A percentile compares a stretch with the other conserved stretches of the same genome.
These are phyloP conservation scores for Schizothecium vesticola DNA, from an alignment of 495 filamentous ascomycete species.

Conservation along the genomic window DNA sequence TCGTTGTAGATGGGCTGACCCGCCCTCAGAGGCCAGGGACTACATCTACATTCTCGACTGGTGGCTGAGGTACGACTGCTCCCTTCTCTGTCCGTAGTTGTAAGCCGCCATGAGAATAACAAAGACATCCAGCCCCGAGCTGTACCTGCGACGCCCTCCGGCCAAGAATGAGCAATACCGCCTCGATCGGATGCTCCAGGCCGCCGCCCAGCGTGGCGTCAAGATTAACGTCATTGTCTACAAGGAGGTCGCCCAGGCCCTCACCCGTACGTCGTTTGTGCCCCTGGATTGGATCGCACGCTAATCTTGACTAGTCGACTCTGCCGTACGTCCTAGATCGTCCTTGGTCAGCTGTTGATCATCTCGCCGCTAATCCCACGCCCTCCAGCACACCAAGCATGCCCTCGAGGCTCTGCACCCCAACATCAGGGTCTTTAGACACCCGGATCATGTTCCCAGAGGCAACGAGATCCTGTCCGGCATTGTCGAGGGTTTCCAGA, in stretches of 20 bases:
- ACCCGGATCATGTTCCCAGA: constrained; percentile 84
- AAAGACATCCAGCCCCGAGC: constrained; percentile 53
- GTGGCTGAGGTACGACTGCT: constrained; percentile 61
- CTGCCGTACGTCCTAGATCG: constrained; percentile 30
- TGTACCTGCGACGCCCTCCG: constrained; percentile 84
- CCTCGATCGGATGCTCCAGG: constrained; percentile 81
- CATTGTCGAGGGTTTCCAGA: constrained; percentile 32
- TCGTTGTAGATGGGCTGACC: not conserved
- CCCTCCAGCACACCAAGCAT: constrained; percentile 69
- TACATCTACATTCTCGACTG: constrained; percentile 93
- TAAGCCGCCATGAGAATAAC: not conserved
- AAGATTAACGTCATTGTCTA: constrained; percentile 88
- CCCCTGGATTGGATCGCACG: not conserved
- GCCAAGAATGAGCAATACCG: constrained; percentile 78
- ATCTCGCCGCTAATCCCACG: not conserved
- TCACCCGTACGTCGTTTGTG: constrained; percentile 63
- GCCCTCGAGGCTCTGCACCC: constrained; percentile 69
- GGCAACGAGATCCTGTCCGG: constrained; percentile 48
- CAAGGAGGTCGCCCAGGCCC: constrained; percentile 84
- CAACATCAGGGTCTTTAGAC: constrained; percentile 87
- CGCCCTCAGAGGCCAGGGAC: constrained; percentile 58
- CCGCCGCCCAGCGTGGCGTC: constrained; percentile 83
- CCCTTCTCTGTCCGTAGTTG: not conserved
- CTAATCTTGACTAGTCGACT: constrained; percentile 54
- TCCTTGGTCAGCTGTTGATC: constrained; percentile 7